A percentile compares a stretch with the other conserved stretches of the same genome.
Evolutionary conservation across 1,284 basidiomycete genomes (phyloP).

Genomic region (Ceratobasidium sp.): DNA sequence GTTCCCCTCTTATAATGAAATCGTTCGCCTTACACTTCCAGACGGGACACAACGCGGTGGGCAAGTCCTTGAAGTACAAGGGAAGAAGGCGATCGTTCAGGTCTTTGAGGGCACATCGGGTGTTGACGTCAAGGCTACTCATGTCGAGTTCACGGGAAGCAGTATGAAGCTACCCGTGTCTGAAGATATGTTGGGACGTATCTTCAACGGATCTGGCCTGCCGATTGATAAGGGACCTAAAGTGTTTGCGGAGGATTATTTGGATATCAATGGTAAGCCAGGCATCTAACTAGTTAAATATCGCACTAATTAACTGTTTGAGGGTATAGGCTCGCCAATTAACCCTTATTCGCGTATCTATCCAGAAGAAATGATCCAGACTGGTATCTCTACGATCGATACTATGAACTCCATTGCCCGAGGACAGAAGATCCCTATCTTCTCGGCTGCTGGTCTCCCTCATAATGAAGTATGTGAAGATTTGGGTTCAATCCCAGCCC

Average conservation of each 20-base stretch:
- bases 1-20: conserved; percentile 99
- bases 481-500: too few species aligned
- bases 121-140: conserved; percentile 97
- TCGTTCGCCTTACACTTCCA: conserved; percentile 96
- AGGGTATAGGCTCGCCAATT: conserved; percentile 96
- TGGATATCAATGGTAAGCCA: conserved; percentile 95
- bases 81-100: conserved; percentile 99
- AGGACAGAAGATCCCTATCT: conserved; percentile 99
- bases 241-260: conserved; percentile 99
- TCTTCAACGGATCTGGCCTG: conserved; percentile 98
- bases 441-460: conserved; percentile 98
- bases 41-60: conserved; percentile 96
- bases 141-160: conserved; percentile 97
- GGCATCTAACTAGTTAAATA: too few species aligned
- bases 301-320: too few species aligned
- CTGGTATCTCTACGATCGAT: conserved; percentile 99
- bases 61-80: conserved; percentile 98
- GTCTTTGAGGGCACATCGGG: conserved; percentile 99
- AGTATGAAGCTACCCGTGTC: conserved; percentile 99
- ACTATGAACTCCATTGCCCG: conserved; percentile 99
- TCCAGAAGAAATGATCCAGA: conserved; percentile 99
- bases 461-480: conserved; percentile 91
- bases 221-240: conserved; percentile 99
- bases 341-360: conserved; percentile 99
- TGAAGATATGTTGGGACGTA: conserved; percentile 99